These are phyloP conservation scores for Arachnomyces sp. DNA, from an alignment of 2,329 filamentous ascomycete genomes.

Conservation along the genomic window DNA sequence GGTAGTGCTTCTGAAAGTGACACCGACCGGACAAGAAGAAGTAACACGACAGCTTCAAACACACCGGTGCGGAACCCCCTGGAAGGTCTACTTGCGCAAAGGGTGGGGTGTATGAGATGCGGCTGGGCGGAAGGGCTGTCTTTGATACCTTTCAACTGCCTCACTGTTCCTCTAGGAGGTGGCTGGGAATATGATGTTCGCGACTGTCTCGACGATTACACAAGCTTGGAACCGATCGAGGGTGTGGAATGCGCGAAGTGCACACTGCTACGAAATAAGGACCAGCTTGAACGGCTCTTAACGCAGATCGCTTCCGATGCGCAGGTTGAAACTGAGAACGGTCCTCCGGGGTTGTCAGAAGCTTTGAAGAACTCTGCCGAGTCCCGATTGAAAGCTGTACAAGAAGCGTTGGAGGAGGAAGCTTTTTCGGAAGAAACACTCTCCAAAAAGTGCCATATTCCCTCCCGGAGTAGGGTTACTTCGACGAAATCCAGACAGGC, in stretches of 20 bases:
- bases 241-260: slow-evolving; percentile 90
- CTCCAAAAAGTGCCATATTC: slow-evolving; percentile 56
- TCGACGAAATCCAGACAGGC: slow-evolving; percentile 86
- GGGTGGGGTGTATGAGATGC: slow-evolving; percentile 78
- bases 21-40: slow-evolving; percentile 4
- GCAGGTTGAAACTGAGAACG: slow-evolving; percentile 12
- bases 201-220: slow-evolving; percentile 76
- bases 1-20: slow-evolving; percentile 11
- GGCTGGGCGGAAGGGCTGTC: slow-evolving; percentile 81
- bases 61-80: slow-evolving; percentile 59
- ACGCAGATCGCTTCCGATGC: slow-evolving; percentile 32
- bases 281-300: slow-evolving; percentile 43
- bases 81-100: slow-evolving; percentile 78
- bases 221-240: slow-evolving; percentile 72
- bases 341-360: slow-evolving; percentile 21
- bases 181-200: slow-evolving; percentile 61
- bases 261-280: slow-evolving; percentile 58
- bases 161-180: slow-evolving; percentile 72
- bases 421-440: slow-evolving; percentile 66
- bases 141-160: slow-evolving; percentile 86
- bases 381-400: slow-evolving; percentile 56
- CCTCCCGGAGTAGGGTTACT: slow-evolving; percentile 58
- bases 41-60: slow-evolving; percentile 11
- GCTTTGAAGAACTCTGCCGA: slow-evolving; percentile 35
- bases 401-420: slow-evolving; percentile 65